A percentile compares a stretch with the other conserved stretches of the same genome.
phyloP scores from a whole-genome alignment of 108 stramenopile genomes.

The Epithemia pelagica region DNA sequence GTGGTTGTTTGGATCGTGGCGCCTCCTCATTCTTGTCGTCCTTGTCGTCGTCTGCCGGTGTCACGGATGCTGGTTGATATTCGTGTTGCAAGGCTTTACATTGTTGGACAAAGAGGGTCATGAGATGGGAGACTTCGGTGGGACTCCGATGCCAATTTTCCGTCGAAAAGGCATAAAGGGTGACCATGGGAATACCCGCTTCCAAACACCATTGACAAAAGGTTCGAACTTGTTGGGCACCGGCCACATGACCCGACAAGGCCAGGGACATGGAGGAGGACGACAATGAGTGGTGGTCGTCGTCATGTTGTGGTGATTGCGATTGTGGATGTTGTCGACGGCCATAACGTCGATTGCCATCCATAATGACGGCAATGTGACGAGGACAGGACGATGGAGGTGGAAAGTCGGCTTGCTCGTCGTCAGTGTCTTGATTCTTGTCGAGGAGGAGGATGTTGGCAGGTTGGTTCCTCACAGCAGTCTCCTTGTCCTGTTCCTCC shows the following conservation, averaged over 20 bases:
- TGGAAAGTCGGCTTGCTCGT: constrained; percentile 40
- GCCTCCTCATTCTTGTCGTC: neutral
- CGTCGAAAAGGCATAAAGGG: constrained; percentile 97
- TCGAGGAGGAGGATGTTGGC: no score
- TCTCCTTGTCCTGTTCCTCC: neutral
- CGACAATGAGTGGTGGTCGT: neutral
- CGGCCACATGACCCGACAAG: constrained; percentile 86
- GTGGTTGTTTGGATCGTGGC: no score
- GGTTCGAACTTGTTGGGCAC: constrained; percentile 80
- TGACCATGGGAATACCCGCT: constrained; percentile 66
- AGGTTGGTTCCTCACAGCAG: neutral
- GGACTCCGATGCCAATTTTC: constrained; percentile 94
- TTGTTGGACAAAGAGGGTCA: constrained; percentile 71
- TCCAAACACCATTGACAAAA: constrained; percentile 93
- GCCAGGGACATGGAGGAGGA: constrained; percentile 17
- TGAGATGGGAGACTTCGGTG: constrained; percentile 71
- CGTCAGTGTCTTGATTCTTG: neutral
- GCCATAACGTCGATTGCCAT: constrained; percentile 98
- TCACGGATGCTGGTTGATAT: no score
- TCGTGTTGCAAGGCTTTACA: constrained; percentile 82
- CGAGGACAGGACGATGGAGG: constrained; percentile 37
- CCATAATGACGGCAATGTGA: constrained; percentile 95
- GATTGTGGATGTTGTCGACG: no score
- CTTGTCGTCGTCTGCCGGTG: neutral
- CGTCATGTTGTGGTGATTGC: neutral